Percentiles rank a stretch among this genome's conserved stretches.
phyloP scores from a whole-genome alignment of 1,284 basidiomycete species.

The Mycosarcoma maydis region DNA sequence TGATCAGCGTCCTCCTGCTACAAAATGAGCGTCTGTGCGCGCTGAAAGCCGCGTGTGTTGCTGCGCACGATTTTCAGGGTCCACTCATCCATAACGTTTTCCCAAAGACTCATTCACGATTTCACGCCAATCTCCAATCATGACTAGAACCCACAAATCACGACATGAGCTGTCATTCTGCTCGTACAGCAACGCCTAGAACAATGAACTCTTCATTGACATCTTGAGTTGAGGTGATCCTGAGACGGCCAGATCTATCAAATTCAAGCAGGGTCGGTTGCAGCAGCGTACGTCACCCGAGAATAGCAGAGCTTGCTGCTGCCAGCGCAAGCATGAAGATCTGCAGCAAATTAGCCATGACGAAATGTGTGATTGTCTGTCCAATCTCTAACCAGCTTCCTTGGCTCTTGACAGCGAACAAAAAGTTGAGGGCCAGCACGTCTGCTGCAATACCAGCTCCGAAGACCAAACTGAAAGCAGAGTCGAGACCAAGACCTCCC shows the following conservation, averaged over 20 bases:
- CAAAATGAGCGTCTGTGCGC: slow-evolving; percentile 9
- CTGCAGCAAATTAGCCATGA: slow-evolving; percentile 80
- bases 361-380: slow-evolving; percentile 86
- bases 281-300: slow-evolving; percentile 5
- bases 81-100: too few species aligned
- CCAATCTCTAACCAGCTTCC: slow-evolving; percentile 92
- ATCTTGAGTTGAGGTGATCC: too few species aligned
- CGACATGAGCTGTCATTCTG: too few species aligned
- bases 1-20: too few species aligned
- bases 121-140: too few species aligned
- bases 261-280: too few species aligned
- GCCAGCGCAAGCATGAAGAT: slow-evolving; percentile 72
- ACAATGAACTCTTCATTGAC: too few species aligned
- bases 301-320: slow-evolving; percentile 26
- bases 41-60: background rate
- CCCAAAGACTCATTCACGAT: too few species aligned
- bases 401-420: slow-evolving; percentile 82
- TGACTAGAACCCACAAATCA: too few species aligned
- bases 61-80: slow-evolving; percentile 4
- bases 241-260: too few species aligned
- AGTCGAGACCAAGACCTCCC: slow-evolving; percentile 51
- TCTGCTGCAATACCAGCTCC: slow-evolving; percentile 57
- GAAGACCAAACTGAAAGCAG: slow-evolving; percentile 46
- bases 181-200: too few species aligned
- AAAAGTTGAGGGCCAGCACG: slow-evolving; percentile 77